Conservation (phyloP, 345 rosid genomes). For the Dipteronia dyeriana region DNA sequence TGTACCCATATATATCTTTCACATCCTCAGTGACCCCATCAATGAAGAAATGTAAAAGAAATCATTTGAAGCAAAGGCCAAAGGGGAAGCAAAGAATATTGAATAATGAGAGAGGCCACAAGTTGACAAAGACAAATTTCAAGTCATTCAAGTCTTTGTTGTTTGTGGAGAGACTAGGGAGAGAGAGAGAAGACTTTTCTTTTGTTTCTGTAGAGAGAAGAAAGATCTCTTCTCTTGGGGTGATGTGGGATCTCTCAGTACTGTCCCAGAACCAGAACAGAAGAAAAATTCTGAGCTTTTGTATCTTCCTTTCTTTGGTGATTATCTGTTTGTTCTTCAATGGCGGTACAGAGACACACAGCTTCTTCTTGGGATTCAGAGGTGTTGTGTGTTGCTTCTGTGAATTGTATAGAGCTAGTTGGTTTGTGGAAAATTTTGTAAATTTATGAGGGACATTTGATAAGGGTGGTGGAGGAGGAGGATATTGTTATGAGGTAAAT, state of each 20-base stretch:
- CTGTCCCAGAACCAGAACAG: conserved; percentile 37
- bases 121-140: conserved; percentile 56
- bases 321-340: conserved; percentile 30
- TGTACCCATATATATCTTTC: conserved; percentile 24
- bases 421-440: conserved; percentile 25
- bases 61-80: conserved; percentile 17
- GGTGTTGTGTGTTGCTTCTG: conserved; percentile 8
- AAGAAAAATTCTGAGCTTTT: conserved; percentile 25
- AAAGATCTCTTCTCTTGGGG: conserved; percentile 27
- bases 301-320: conserved; percentile 4
- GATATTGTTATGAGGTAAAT: conserved; percentile 34
- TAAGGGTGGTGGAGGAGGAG: conserved; percentile 23
- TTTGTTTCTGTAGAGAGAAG: conserved; percentile 5
- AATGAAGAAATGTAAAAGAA: conserved; percentile 6
- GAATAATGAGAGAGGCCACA: conserved; percentile 31
- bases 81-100: conserved; percentile 30
- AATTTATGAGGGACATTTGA: conserved; percentile 20
- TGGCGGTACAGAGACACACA: conserved; percentile 18
- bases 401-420: conserved; percentile 22
- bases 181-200: conserved; percentile 12
- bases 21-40: conserved; percentile 16
- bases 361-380: conserved; percentile 15
- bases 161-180: conserved; percentile 14
- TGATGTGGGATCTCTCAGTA: conserved; percentile 33
- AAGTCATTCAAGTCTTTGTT: conserved; percentile 32